Evolutionary conservation across 202 grass and related monocot species (phyloP).

Genomic region (Hordeum pubiflorum): DNA sequence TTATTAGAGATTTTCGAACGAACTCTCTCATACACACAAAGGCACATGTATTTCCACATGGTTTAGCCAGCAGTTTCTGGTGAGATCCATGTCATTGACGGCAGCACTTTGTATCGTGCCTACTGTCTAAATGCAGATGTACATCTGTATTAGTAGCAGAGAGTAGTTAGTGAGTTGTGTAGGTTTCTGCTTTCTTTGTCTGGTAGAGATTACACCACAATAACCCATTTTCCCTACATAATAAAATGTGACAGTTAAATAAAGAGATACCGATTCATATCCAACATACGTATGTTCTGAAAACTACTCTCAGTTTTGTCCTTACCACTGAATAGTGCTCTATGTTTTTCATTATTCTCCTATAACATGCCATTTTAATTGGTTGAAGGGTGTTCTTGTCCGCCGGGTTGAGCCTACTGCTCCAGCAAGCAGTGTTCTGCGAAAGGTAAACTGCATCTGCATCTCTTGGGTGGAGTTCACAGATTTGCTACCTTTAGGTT

Average conservation of each 20-base stretch:
- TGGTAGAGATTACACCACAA: background rate
- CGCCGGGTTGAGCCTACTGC: slow-evolving; percentile 92
- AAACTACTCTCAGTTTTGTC: background rate
- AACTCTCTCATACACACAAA: background rate
- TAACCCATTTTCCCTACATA: slow-evolving; percentile 2
- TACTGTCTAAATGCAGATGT: background rate
- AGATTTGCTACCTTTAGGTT: slow-evolving; percentile 11
- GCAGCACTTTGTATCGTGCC: background rate
- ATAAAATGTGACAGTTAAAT: slow-evolving; percentile 3
- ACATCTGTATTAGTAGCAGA: slow-evolving; percentile 9
- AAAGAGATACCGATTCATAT: background rate
- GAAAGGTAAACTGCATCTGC: slow-evolving; percentile 46
- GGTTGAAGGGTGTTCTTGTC: slow-evolving; percentile 80
- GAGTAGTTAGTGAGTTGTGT: background rate
- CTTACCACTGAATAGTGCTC: background rate
- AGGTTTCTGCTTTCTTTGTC: background rate
- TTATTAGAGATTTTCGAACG: background rate
- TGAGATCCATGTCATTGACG: background rate
- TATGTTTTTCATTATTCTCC: slow-evolving; percentile 9
- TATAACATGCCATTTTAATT: slow-evolving; percentile 25
- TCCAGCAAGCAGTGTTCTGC: slow-evolving; percentile 63
- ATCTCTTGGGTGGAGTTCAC: slow-evolving; percentile 16
- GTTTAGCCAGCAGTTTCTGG: background rate
- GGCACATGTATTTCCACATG: background rate
- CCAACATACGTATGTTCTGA: background rate